Evolutionary conservation across 495 filamentous ascomycete species (phyloP).

Genomic region (Glutinoglossum americanum): DNA sequence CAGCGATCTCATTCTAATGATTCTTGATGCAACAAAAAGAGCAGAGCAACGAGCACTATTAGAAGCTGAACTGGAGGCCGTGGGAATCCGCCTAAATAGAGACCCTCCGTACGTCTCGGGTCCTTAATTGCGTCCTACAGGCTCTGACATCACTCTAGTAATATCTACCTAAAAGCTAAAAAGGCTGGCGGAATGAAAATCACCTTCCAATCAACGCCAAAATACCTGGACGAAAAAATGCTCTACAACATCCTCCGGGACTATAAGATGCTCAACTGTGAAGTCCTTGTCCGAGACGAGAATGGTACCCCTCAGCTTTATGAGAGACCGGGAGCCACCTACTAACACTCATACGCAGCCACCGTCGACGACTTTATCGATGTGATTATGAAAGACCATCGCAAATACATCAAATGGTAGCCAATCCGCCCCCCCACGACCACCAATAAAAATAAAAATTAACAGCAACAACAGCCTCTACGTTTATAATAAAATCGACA

Average conservation of each 20-base stretch:
- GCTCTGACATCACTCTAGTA: constrained; percentile 37
- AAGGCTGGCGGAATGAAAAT: constrained; percentile 98
- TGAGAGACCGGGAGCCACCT: not conserved
- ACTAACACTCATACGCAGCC: constrained; percentile 21
- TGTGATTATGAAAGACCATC: constrained; percentile 96
- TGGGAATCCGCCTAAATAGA: constrained; percentile 84
- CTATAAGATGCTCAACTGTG: constrained; percentile 97
- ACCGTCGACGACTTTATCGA: constrained; percentile 98
- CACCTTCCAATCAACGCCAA: constrained; percentile 76
- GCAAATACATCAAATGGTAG: constrained; percentile 83
- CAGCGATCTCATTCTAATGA: constrained; percentile 90
- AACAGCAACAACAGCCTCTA: constrained; percentile 43
- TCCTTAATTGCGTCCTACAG: too few relatives aligned
- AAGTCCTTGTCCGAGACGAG: constrained; percentile 87
- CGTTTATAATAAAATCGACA: constrained; percentile 99
- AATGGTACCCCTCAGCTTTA: constrained; percentile 29
- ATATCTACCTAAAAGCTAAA: constrained; percentile 96
- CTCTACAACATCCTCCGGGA: constrained; percentile 88
- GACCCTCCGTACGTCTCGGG: constrained; percentile 59
- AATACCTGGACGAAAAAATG: constrained; percentile 89
- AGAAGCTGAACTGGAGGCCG: constrained; percentile 86
- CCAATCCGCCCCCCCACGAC: not conserved
- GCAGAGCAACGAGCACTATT: constrained; percentile 81
- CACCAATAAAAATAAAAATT: not conserved
- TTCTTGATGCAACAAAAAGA: constrained; percentile 90